Percentiles rank a stretch among this genome's conserved stretches.
Evolutionary conservation across 441 rosid genomes (phyloP).

Genomic region (Croton laevigatus): DNA sequence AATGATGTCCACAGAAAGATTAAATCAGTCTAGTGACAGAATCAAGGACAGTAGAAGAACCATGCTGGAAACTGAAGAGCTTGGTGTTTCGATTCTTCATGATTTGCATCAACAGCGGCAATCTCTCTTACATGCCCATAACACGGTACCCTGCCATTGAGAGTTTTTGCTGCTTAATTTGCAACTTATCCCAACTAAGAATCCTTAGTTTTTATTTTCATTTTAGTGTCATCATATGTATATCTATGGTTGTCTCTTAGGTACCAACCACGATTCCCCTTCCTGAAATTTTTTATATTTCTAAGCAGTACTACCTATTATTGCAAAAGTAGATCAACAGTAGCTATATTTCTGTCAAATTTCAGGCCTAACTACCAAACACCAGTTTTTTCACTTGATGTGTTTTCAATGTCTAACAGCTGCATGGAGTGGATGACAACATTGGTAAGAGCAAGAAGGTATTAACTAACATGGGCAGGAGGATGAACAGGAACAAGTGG

Average conservation of each 20-base stretch:
- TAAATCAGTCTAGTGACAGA: constrained; percentile 64
- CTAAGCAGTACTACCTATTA: not conserved
- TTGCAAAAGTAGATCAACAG: not conserved
- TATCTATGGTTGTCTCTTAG: not conserved
- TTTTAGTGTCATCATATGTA: not conserved
- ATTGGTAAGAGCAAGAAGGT: constrained; percentile 84
- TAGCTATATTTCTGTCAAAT: not conserved
- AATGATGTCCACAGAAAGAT: constrained; percentile 73
- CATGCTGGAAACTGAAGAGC: constrained; percentile 97
- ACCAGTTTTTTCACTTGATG: constrained; percentile 10
- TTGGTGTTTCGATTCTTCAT: constrained; percentile 94
- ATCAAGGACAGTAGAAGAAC: constrained; percentile 81
- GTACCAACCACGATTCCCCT: not conserved
- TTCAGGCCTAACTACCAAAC: not conserved
- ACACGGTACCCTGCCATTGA: constrained; percentile 46
- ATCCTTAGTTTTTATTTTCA: not conserved
- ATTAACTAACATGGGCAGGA: constrained; percentile 63
- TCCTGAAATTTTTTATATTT: not conserved
- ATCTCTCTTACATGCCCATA: constrained; percentile 68
- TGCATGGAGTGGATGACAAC: constrained; percentile 89
- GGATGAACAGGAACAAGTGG: constrained; percentile 92
- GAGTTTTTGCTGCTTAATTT: not conserved
- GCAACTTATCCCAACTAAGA: not conserved
- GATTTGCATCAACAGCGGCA: constrained; percentile 91
- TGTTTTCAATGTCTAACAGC: constrained; percentile 38